Percentiles rank a stretch among this genome's conserved stretches.
phyloP scores from a whole-genome alignment of 805 yeast genomes.

The Naumovozyma castellii region DNA sequence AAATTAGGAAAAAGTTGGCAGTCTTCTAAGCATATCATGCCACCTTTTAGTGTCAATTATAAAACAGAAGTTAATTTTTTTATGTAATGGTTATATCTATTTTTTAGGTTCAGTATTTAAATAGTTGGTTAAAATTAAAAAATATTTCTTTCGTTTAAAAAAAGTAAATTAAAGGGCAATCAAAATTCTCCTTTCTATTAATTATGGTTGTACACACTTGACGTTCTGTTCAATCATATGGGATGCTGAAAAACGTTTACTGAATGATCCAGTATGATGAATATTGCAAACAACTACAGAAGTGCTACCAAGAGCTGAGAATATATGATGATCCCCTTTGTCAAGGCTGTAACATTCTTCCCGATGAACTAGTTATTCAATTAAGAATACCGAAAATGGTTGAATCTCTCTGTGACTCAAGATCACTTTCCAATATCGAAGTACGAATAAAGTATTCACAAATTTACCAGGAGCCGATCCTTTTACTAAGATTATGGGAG shows the following conservation, averaged over 20 bases:
- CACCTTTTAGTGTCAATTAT: slow-evolving; percentile 8
- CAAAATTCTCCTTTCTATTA: too few species aligned
- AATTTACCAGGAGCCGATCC: slow-evolving; percentile 19
- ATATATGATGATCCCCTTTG: background rate
- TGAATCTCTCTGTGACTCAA: background rate
- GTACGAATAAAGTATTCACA: slow-evolving; percentile 12
- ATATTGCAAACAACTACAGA: background rate
- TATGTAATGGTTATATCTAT: slow-evolving; percentile 3
- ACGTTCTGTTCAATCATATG: too few species aligned
- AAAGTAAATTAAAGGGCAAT: too few species aligned
- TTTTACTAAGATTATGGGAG: slow-evolving; percentile 15
- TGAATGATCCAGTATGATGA: background rate
- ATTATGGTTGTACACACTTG: too few species aligned
- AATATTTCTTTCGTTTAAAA: too few species aligned
- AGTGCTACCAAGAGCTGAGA: background rate
- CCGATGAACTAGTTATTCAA: background rate
- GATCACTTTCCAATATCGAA: slow-evolving; percentile 6
- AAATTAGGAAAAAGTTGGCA: slow-evolving; percentile 89
- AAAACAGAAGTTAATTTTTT: slow-evolving; percentile 5
- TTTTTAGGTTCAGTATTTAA: background rate
- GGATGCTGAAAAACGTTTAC: background rate
- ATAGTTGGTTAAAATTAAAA: background rate
- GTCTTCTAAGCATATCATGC: slow-evolving; percentile 26
- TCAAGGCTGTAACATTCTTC: background rate
- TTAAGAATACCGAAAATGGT: background rate